phyloP scores from a whole-genome alignment of 1,284 basidiomycete genomes.

The Lentinus polychrous region DNA sequence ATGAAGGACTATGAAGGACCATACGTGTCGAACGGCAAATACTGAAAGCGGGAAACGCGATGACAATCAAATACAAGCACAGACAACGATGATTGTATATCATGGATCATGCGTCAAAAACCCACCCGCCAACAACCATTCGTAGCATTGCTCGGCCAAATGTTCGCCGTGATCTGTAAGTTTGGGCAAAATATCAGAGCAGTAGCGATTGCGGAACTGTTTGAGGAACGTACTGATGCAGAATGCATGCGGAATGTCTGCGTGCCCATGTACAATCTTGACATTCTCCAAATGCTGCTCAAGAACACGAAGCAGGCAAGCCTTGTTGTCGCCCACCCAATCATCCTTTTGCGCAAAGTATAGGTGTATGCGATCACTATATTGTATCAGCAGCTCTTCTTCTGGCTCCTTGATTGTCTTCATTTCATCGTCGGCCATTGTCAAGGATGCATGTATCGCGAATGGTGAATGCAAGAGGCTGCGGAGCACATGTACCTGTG shows the following conservation, averaged over 20 bases:
- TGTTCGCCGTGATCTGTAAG: slow-evolving; percentile 41
- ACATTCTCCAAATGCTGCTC: slow-evolving; percentile 25
- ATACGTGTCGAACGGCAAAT: background rate
- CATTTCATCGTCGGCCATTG: slow-evolving; percentile 63
- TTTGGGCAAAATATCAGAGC: background rate
- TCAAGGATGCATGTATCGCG: slow-evolving; percentile 40
- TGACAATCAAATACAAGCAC: background rate
- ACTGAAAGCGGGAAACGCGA: background rate
- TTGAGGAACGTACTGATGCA: slow-evolving; percentile 45
- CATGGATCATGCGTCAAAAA: slow-evolving; percentile 5
- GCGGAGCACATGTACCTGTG: slow-evolving; percentile 40
- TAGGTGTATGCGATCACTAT: slow-evolving; percentile 37
- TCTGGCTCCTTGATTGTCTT: slow-evolving; percentile 43
- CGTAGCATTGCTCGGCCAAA: slow-evolving; percentile 39
- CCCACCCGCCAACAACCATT: slow-evolving; percentile 35
- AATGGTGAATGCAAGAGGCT: slow-evolving; percentile 40
- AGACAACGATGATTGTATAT: background rate
- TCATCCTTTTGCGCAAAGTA: slow-evolving; percentile 50
- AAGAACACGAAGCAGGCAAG: slow-evolving; percentile 32
- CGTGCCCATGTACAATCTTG: slow-evolving; percentile 35
- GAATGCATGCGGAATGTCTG: slow-evolving; percentile 54
- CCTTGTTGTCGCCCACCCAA: slow-evolving; percentile 51
- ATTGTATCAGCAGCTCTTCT: slow-evolving; percentile 28
- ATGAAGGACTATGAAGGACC: too few species aligned
- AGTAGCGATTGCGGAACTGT: background rate